Evolutionary conservation across 2,329 filamentous ascomycete species (phyloP).

Genomic region (Stagonosporopsis cucurbitacearum): DNA sequence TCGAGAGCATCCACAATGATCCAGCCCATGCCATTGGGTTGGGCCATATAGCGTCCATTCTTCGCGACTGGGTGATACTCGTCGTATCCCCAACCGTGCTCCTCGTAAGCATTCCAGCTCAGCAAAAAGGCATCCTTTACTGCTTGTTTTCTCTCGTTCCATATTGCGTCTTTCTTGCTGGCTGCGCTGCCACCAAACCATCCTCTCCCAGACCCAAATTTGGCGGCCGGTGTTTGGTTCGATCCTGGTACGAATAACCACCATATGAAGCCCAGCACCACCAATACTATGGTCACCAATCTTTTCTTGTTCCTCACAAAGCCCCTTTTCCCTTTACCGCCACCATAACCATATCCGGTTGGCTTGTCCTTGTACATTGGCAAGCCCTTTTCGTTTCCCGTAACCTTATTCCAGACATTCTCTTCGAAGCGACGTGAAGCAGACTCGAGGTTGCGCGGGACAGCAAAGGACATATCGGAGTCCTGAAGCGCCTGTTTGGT

Average conservation of each 20-base stretch:
- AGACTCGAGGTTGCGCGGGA: constrained; percentile 52
- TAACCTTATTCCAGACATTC: constrained; percentile 57
- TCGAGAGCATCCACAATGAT: constrained; percentile 97
- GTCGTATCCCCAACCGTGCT: constrained; percentile 95
- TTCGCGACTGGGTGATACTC: constrained; percentile 86
- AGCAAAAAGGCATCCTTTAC: constrained; percentile 90
- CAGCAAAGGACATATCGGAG: constrained; percentile 52
- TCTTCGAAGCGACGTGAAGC: constrained; percentile 51
- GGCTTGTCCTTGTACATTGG: constrained; percentile 99
- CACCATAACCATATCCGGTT: constrained; percentile 67
- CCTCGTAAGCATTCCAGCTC: constrained; percentile 92
- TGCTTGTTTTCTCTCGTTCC: constrained; percentile 76
- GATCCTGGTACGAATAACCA: constrained; percentile 64
- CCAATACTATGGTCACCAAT: constrained; percentile 59
- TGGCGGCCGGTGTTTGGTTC: constrained; percentile 48
- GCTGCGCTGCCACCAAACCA: constrained; percentile 34
- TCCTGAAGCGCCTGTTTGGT: constrained; percentile 41
- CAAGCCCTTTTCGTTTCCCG: constrained; percentile 68
- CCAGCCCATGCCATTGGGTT: constrained; percentile 85
- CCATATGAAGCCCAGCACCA: constrained; percentile 68
- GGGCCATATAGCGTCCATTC: constrained; percentile 80
- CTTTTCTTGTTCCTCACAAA: constrained; percentile 66
- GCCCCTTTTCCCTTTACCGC: constrained; percentile 62
- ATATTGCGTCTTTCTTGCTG: constrained; percentile 56
- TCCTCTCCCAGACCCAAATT: constrained; percentile 45